Evolutionary conservation across 1,139 yeast genomes (phyloP).

Genomic region (Ogataea hybrid): DNA sequence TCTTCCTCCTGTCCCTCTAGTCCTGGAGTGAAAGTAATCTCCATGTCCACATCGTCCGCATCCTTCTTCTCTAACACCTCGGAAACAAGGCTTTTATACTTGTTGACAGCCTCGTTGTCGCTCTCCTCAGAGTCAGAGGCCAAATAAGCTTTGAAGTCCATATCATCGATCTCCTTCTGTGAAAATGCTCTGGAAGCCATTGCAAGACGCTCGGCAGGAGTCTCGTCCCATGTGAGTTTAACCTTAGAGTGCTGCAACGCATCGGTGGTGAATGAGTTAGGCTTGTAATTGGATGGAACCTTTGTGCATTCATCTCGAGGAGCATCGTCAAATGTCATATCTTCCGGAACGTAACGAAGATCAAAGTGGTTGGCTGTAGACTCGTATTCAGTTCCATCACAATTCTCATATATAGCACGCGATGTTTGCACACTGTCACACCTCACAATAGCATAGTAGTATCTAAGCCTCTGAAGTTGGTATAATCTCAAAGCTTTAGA

Average conservation of each 20-base stretch:
- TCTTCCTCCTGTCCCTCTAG: conserved; percentile 40
- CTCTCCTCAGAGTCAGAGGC: conserved; percentile 82
- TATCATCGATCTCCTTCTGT: conserved; percentile 89
- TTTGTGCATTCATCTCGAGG: conserved; percentile 71
- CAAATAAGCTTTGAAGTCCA: conserved; percentile 93
- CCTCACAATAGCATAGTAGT: conserved; percentile 88
- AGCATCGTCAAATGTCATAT: conserved; percentile 74
- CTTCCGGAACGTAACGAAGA: conserved; percentile 89
- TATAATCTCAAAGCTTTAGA: conserved; percentile 52
- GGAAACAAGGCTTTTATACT: conserved; percentile 52
- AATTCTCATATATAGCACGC: conserved; percentile 69
- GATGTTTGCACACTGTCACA: conserved; percentile 80
- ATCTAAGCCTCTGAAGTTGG: conserved; percentile 83
- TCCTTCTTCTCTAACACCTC: conserved; percentile 39
- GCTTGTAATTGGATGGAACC: conserved; percentile 77
- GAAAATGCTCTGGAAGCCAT: conserved; percentile 79
- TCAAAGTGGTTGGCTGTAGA: conserved; percentile 95
- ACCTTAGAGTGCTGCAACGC: conserved; percentile 94
- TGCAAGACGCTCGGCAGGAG: conserved; percentile 86
- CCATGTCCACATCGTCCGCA: conserved; percentile 75
- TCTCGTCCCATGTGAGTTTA: conserved; percentile 96
- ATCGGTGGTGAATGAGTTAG: conserved; percentile 85
- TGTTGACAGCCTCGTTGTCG: conserved; percentile 43
- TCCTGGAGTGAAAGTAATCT: conserved; percentile 93
- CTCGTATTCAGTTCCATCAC: conserved; percentile 96